Conservation (phyloP, 78 protist species). For the Mantamonas sphyraenae region DNA sequence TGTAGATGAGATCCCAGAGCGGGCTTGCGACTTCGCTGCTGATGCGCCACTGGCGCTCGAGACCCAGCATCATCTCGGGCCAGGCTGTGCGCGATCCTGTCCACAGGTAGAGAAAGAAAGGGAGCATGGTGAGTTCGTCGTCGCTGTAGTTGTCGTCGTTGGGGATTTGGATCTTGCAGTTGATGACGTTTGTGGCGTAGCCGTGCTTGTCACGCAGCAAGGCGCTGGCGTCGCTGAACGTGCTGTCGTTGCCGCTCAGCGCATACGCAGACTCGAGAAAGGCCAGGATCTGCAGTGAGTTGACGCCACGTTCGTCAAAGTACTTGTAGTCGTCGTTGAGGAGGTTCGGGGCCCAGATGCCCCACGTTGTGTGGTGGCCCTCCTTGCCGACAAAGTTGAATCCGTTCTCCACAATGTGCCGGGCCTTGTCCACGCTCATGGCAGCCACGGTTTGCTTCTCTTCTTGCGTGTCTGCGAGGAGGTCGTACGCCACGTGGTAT, state of each 20-base stretch:
- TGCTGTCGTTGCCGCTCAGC: not conserved
- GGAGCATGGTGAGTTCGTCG: conserved; percentile 14
- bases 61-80: too few species aligned
- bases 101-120: conserved; percentile 2
- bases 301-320: too few species aligned
- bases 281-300: conserved; percentile 19
- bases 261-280: conserved; percentile 1
- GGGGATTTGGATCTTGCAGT: conserved; percentile 6
- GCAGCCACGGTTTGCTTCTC: not conserved
- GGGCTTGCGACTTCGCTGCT: too few species aligned
- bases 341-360: conserved; percentile 6
- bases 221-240: not conserved
- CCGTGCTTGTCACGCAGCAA: not conserved
- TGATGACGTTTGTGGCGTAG: conserved; percentile 15
- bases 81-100: too few species aligned
- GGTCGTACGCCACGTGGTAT: not conserved
- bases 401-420: conserved; percentile 1
- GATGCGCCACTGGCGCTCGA: too few species aligned
- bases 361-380: conserved; percentile 25
- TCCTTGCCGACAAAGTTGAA: not conserved
- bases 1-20: too few species aligned
- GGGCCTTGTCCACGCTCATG: not conserved
- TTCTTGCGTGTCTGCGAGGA: not conserved
- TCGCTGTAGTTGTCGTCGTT: conserved; percentile 7
- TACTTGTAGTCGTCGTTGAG: conserved; percentile 5